phyloP scores from a whole-genome alignment of 306 rosid species.

The Cucumis melo region DNA sequence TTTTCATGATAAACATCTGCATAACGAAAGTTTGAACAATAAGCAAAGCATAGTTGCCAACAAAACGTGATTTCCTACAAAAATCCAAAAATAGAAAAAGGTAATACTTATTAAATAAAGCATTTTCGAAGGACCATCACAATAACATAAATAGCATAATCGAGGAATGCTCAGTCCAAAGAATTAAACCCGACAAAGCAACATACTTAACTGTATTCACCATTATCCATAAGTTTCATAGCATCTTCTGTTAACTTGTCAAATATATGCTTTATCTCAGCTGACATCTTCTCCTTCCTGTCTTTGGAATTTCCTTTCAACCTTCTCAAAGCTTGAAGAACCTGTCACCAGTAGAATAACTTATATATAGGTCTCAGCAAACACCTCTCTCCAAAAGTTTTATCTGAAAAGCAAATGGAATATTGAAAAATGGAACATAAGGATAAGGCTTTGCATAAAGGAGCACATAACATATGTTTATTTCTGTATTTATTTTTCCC shows the following conservation, averaged over 20 bases:
- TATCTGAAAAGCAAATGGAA: conserved; percentile 6
- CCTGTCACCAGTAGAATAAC: conserved; percentile 31
- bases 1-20: conserved; percentile 87
- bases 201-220: conserved; percentile 65
- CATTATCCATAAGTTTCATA: conserved; percentile 81
- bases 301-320: conserved; percentile 63
- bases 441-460: neutral
- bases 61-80: neutral
- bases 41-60: neutral
- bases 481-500: neutral
- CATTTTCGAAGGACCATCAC: neutral
- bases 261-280: conserved; percentile 52
- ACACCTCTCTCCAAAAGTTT: conserved; percentile 8
- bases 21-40: conserved; percentile 6
- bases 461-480: neutral
- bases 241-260: conserved; percentile 98
- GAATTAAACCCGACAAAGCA: conserved; percentile 1
- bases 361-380: conserved; percentile 8
- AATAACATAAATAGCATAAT: neutral
- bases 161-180: conserved; percentile 10
- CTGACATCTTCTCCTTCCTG: conserved; percentile 78
- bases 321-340: conserved; percentile 85
- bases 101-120: neutral
- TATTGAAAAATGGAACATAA: neutral
- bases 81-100: neutral